These are phyloP conservation scores for Phtheirospermum japonicum DNA, from an alignment of 257 asterid species.

Conservation along the genomic window DNA sequence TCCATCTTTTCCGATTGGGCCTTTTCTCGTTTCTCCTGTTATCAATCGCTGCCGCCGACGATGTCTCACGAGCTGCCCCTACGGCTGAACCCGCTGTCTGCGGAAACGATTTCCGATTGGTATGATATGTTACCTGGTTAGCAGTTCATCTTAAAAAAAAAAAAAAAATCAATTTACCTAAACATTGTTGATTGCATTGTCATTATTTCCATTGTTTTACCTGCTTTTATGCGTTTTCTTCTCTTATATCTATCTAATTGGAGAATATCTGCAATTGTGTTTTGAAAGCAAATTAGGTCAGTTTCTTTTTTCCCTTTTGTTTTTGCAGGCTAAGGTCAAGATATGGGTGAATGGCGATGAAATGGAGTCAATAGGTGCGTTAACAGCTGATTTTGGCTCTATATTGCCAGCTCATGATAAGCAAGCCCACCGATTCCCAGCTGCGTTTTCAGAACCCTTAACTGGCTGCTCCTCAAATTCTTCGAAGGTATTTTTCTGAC, in stretches of 20 bases:
- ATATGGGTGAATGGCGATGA: constrained; percentile 62
- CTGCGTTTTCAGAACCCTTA: constrained; percentile 49
- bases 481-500: constrained; percentile 43
- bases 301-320: constrained; percentile 6
- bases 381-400: constrained; percentile 79
- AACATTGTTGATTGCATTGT: constrained; percentile 9
- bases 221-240: background rate
- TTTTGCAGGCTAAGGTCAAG: constrained; percentile 64
- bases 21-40: constrained; percentile 34
- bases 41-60: constrained; percentile 39
- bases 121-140: constrained; percentile 22
- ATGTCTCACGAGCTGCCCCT: constrained; percentile 41
- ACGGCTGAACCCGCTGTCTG: constrained; percentile 35
- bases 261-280: constrained; percentile 10
- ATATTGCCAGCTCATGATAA: constrained; percentile 50
- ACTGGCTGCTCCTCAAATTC: constrained; percentile 64
- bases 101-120: constrained; percentile 51
- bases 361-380: constrained; percentile 54
- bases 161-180: background rate
- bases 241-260: background rate
- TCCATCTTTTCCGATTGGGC: constrained; percentile 28
- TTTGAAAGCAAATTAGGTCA: constrained; percentile 9
- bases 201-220: background rate
- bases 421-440: constrained; percentile 47
- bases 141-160: no score